Base-by-base conservation (phyloP, 2,329 filamentous ascomycete genomes). In the Monosporascus sp. region DNA sequence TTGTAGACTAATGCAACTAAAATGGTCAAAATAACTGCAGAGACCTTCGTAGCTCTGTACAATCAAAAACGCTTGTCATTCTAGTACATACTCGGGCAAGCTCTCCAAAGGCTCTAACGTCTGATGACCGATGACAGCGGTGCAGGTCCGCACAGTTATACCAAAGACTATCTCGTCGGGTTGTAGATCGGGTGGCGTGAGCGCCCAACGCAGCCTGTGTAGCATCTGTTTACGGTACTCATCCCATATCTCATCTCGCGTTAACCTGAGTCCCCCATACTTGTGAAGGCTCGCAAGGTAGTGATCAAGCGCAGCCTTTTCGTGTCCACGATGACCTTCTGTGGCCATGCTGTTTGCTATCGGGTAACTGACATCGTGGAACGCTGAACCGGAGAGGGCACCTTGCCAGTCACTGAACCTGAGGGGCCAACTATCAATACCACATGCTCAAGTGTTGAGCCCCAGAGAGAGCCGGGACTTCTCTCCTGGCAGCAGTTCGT, bases 361-460 rank as follows among this genome's bases (percentile, higher is more conserved):
- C 37, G 68, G 65, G 54, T 70, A 70, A 9, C 60, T 55, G 7
- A 70, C 55, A 49, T 71, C 67, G 53, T 69, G 65, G 53, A 71
- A 67, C 18, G 57, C 57, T 11, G 63, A 65, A 45, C 66, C 67
- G 46, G 64, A 53, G 43, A 65, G 60, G 18, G 65, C 55, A 14
- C 54, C 59, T 57, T 69, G 67, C 63, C 65, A 70, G 55, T 71
- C 67, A 20, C 70, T 56, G 54, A 71, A 70, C 3, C 61, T 56
- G 7, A 60, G 3, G 31, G 9, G 2, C 11, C 31, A 35, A 35
- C 11, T 4, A 35, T 14, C 31, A 35, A 35, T 35, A 31, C 28
- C 11, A 35, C 11, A 35, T 14, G 31, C 31, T 35, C 31, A 14
- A 35, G 4, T 35, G 3, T 14, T 35, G 9, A 14, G 31, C 11